Base-by-base conservation (phyloP, 495 filamentous ascomycete genomes). In the Neurospora discreta region DNA sequence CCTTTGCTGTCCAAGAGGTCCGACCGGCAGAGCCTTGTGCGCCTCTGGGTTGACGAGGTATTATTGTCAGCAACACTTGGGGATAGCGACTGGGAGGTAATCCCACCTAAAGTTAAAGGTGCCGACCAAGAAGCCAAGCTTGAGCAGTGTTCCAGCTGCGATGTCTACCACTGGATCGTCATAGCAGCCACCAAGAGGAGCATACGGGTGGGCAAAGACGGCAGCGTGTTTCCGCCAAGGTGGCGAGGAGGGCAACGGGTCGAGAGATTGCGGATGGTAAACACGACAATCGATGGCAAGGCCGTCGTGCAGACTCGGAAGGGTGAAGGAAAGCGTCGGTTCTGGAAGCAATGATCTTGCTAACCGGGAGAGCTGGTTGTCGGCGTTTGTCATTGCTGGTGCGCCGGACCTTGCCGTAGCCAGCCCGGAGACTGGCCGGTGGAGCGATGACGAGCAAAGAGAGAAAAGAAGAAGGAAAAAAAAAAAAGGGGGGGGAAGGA, bases 41-140 rank as follows among this genome's bases (percentile, higher is more conserved):
- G 70, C 95, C 95, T 80, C 95, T 97, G 72, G 70, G 13, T 30
- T 38, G 65, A 43, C n/a, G 70, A 71, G 52, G 26, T 65, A 18
- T 30, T 65, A 18, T 30, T 4, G 52, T 65, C 52, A 65, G 52
- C 52, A 33, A 33, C 18, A 2, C 23, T 33, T 33, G 6, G 16
- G 15, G 3, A 65, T 18, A 8, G 26, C 15, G 9, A 60, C 15
- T 30, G 52, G 20, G 11, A 71, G 5, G 23, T 8, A 69, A 65
- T 72, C 77, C 23, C 80, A 97, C 94, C 94, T 88, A 75, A 98
- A 97, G 77, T 99, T 98, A 79, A 98, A 98, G 1, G 93, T 97
- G 7, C 85, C 91, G 20, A 98, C 92, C 3, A 96, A 79, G 76
- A 87, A 95, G 20, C 92, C 93, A 33, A 83, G 77, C 5, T 84